Base-by-base conservation (phyloP, 176 grass and related monocot genomes). In the Oryza officinalis region DNA sequence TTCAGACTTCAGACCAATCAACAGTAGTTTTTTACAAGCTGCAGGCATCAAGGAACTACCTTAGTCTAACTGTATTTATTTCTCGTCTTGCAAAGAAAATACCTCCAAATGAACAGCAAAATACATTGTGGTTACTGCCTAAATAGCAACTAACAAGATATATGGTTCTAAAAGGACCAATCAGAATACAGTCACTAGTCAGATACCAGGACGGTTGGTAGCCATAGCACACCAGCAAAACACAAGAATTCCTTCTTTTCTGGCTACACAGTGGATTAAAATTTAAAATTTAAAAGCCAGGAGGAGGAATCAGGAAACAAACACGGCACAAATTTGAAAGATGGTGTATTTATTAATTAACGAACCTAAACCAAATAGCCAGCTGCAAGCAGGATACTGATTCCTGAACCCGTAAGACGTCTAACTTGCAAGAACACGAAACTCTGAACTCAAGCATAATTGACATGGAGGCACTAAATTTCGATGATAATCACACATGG, bases 21-120 rank as follows among this genome's bases (percentile, higher is more conserved):
- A 74, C 67, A 69, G 38, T 37, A 63, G 4, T 12, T 13, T 37
- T 61, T 63, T 46, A 73, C 68, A 68, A 25, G 23, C 83, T 86
- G 80, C 50, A 86, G 25, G 78, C 54, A 77, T 66, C 13, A 81
- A 22, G 11, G 11, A 81, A 69, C n/a, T 25, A 61, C 37, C 23
- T 87, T 75, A 81, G 13, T 76, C 20, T 15, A 72, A 82, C 13
- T 82, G 31, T 61, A 61, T 25, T n/a, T 23, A 2, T 74, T 57
- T 80, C 6, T 28, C 0, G 3, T 12, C 44, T 50, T 61, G 23
- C 57, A 61, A 61, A 25, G 57, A 25, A 61, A 25, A 61, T n/a
- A 25, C 18, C 1, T 61, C 22, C 57, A 61, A 44, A 40, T 45
- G 32, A 26, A 40, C n/a, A 72, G 22, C n/a, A 45, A 22, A 43